These are phyloP conservation scores for Clavispora carvajalis DNA, from an alignment of 805 yeast genomes.

Conservation along the genomic window DNA sequence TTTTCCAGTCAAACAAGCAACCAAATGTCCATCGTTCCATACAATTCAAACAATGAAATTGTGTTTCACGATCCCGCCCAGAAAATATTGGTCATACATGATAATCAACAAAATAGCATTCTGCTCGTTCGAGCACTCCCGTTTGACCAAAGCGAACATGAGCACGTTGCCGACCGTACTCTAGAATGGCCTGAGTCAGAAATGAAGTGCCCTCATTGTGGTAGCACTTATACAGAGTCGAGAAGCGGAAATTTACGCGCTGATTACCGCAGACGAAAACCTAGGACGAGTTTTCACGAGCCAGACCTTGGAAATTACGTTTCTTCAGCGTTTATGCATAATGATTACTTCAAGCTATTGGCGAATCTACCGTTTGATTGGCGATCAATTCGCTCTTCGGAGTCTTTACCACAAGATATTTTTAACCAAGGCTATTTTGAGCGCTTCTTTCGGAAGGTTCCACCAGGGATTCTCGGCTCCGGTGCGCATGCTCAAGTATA, in stretches of 20 bases:
- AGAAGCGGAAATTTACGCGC: not conserved
- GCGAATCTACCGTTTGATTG: conserved; percentile 20
- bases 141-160: not conserved
- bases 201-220: not conserved
- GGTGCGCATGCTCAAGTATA: conserved; percentile 85
- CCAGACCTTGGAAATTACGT: not conserved
- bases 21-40: conserved; percentile 35
- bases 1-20: no score
- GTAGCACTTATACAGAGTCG: not conserved
- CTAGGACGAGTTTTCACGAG: not conserved
- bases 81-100: conserved; percentile 31
- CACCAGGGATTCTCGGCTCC: conserved; percentile 55
- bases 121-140: not conserved
- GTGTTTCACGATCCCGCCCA: conserved; percentile 33
- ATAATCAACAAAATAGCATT: conserved; percentile 26
- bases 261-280: not conserved
- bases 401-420: conserved; percentile 45
- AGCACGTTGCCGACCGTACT: not conserved
- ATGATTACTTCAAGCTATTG: conserved; percentile 33
- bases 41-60: conserved; percentile 24
- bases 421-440: conserved; percentile 80
- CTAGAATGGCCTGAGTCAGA: not conserved
- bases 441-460: conserved; percentile 60
- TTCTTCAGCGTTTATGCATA: conserved; percentile 24
- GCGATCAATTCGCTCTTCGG: not conserved